A percentile compares a stretch with the other conserved stretches of the same genome.
phyloP scores from a whole-genome alignment of 352 stramenopile genomes.

The Globisporangium alternatum region DNA sequence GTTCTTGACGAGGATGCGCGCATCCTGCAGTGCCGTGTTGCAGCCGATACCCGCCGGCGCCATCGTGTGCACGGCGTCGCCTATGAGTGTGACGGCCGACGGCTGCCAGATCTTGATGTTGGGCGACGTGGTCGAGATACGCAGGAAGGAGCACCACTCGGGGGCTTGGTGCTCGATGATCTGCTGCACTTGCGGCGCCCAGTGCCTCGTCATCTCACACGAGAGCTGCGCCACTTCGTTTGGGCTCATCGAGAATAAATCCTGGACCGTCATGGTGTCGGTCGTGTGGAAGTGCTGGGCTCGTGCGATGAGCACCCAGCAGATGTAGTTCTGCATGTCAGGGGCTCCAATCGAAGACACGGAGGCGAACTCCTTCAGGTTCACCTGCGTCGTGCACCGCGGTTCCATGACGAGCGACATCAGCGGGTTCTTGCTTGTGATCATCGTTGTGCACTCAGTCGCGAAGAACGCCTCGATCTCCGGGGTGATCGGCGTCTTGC shows the following conservation, averaged over 20 bases:
- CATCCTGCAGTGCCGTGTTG: slow-evolving; percentile 56
- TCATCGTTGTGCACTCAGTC: slow-evolving; percentile 43
- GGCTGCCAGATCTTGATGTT: slow-evolving; percentile 43
- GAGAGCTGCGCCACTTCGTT: slow-evolving; percentile 42
- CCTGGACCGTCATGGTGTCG: slow-evolving; percentile 29
- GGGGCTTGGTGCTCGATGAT: slow-evolving; percentile 41
- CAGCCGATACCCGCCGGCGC: slow-evolving; percentile 46
- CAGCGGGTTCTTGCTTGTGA: slow-evolving; percentile 36
- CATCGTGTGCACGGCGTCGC: slow-evolving; percentile 67
- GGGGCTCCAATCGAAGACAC: slow-evolving; percentile 14
- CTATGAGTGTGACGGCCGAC: slow-evolving; percentile 47
- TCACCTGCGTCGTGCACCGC: slow-evolving; percentile 28
- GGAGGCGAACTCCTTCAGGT: slow-evolving; percentile 27
- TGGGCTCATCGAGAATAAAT: slow-evolving; percentile 46
- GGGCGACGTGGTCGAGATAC: slow-evolving; percentile 57
- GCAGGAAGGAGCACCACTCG: slow-evolving; percentile 57
- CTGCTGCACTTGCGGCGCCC: slow-evolving; percentile 40
- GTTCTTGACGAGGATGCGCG: slow-evolving; percentile 36
- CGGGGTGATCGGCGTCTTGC: slow-evolving; percentile 50
- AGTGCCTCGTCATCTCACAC: slow-evolving; percentile 44
- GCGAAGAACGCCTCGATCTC: slow-evolving; percentile 50
- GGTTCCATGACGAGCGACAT: slow-evolving; percentile 67
- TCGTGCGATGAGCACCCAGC: slow-evolving; percentile 57
- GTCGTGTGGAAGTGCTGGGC: slow-evolving; percentile 38
- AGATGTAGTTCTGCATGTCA: slow-evolving; percentile 50